These are phyloP conservation scores for Macrolepiota albuminosa DNA, from an alignment of 768 basidiomycete species.

Conservation along the genomic window DNA sequence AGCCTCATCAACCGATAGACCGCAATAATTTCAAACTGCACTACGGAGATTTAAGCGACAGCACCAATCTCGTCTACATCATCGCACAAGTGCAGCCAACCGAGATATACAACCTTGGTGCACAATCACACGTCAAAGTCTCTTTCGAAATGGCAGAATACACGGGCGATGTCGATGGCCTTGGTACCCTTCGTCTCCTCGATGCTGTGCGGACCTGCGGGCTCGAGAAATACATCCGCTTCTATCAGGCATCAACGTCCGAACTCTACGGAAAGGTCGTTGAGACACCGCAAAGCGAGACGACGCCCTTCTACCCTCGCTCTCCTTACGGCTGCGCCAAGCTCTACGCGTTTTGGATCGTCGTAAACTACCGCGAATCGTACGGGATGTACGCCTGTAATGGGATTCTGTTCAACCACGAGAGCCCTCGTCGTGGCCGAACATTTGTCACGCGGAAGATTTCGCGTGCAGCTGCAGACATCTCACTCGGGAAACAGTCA, in stretches of 20 bases:
- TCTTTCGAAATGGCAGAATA: slow-evolving; percentile 99
- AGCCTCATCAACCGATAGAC: slow-evolving; percentile 30
- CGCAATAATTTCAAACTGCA: slow-evolving; percentile 79
- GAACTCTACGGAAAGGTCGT: slow-evolving; percentile 97
- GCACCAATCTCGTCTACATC: slow-evolving; percentile 95
- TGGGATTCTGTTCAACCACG: slow-evolving; percentile 97
- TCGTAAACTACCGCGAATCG: slow-evolving; percentile 89
- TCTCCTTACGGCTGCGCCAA: slow-evolving; percentile 96
- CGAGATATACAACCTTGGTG: slow-evolving; percentile 97
- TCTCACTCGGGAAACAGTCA: slow-evolving; percentile 80
- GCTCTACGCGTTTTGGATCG: slow-evolving; percentile 89
- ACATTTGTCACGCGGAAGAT: slow-evolving; percentile 98
- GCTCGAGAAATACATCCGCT: slow-evolving; percentile 86
- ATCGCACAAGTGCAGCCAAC: slow-evolving; percentile 92
- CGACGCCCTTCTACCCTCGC: slow-evolving; percentile 97
- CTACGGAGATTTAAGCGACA: slow-evolving; percentile 92
- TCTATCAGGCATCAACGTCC: slow-evolving; percentile 97
- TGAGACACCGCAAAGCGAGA: slow-evolving; percentile 93
- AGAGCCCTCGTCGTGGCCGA: slow-evolving; percentile 89
- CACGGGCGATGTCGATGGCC: slow-evolving; percentile 94
- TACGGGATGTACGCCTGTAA: slow-evolving; percentile 97
- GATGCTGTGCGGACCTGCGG: slow-evolving; percentile 96
- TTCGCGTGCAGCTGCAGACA: slow-evolving; percentile 88
- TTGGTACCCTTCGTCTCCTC: slow-evolving; percentile 92
- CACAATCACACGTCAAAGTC: slow-evolving; percentile 98